Conservation (phyloP, 768 basidiomycete genomes). For the Tulasnella sp. region DNA sequence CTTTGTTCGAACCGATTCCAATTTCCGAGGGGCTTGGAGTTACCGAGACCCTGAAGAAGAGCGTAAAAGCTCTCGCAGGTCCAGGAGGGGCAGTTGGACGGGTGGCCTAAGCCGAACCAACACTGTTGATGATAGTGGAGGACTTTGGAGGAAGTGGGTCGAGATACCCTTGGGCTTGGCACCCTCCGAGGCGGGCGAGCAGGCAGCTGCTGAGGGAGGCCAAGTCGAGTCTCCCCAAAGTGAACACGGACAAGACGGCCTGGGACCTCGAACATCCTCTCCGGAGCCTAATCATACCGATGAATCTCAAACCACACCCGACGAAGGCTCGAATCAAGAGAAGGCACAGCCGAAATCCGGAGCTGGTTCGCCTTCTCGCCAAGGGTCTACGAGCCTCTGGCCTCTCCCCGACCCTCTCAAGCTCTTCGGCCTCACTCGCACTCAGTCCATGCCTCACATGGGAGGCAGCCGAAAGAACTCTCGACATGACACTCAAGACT, state of each 20-base stretch:
- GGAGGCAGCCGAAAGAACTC: not conserved
- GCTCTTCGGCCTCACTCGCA: not conserved
- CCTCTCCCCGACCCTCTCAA: conserved; percentile 10
- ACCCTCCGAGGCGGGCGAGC: not conserved
- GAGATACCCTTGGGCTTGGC: conserved; percentile 8
- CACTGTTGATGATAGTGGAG: not conserved
- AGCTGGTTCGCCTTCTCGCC: not conserved
- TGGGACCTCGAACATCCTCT: not conserved
- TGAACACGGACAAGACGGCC: not conserved
- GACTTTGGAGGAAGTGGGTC: conserved; percentile 9
- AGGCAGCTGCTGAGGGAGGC: not conserved
- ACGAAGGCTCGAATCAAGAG: not conserved
- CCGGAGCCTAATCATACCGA: conserved; percentile 3
- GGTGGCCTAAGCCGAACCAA: not conserved
- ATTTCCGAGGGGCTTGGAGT: conserved; percentile 3
- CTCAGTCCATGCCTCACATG: conserved; percentile 5
- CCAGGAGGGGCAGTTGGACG: not conserved
- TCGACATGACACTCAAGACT: not conserved
- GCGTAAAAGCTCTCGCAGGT: not conserved
- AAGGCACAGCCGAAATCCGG: not conserved
- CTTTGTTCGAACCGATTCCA: not conserved
- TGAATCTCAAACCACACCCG: not conserved
- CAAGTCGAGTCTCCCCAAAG: not conserved
- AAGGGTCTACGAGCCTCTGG: conserved; percentile 4
- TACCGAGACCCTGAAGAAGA: not conserved